Evolutionary conservation across 2,329 filamentous ascomycete species (phyloP).

Genomic region (Lecanosticta acicola): DNA sequence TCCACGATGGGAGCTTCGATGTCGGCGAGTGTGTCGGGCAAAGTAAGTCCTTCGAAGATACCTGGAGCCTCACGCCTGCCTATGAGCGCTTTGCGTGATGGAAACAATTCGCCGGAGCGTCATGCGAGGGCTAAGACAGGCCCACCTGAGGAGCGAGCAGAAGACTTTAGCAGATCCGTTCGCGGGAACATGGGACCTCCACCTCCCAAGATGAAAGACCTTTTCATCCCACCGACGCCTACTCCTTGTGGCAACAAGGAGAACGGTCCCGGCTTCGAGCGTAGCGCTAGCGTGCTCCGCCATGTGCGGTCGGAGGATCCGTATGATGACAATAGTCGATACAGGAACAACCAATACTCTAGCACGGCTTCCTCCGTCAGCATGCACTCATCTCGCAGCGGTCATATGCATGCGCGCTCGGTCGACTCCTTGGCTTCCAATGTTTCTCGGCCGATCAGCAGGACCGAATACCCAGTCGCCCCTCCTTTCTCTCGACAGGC

Average conservation of each 20-base stretch:
- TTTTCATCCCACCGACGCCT: constrained; percentile 53
- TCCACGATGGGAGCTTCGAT: constrained; percentile 25
- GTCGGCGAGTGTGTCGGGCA: constrained; percentile 17
- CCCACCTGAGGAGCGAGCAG: constrained; percentile 29
- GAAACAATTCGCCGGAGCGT: constrained; percentile 77
- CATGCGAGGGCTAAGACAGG: constrained; percentile 32
- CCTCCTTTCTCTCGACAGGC: constrained; percentile 30
- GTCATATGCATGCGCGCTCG: constrained; percentile 13
- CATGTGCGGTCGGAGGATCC: constrained; percentile 70
- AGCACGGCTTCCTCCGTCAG: constrained; percentile 17
- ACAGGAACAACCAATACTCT: constrained; percentile 20
- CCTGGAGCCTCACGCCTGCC: constrained; percentile 55
- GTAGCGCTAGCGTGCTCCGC: constrained; percentile 55
- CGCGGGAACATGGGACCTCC: constrained; percentile 38
- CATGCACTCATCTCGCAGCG: constrained; percentile 5
- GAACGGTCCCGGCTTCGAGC: constrained; percentile 39
- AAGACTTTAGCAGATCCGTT: constrained; percentile 39
- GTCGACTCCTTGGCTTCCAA: constrained; percentile 23
- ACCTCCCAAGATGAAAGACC: constrained; percentile 87
- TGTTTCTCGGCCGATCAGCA: constrained; percentile 26
- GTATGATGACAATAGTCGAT: constrained; percentile 59
- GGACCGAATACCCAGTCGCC: constrained; percentile 24
- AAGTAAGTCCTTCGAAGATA: constrained; percentile 59
- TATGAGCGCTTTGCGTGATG: constrained; percentile 62
- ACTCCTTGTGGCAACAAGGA: constrained; percentile 39